A percentile compares a stretch with the other conserved stretches of the same genome.
phyloP scores from a whole-genome alignment of 306 rosid genomes.

The Malus asiatica region DNA sequence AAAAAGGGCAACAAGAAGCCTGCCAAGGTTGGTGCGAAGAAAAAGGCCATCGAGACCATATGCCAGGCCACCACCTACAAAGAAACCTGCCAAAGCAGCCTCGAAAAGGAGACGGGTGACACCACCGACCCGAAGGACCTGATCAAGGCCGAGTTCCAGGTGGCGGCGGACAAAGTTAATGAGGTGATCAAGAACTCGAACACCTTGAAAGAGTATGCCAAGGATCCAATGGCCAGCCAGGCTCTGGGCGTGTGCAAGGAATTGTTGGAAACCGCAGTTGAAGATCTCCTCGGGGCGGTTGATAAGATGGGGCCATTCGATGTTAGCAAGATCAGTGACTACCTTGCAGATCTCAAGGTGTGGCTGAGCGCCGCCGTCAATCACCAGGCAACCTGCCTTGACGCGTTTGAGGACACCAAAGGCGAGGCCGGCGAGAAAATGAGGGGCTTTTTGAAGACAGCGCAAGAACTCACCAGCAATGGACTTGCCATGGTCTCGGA shows the following conservation, averaged over 20 bases:
- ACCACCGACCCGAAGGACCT: constrained; percentile 37
- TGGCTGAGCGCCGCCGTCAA: constrained; percentile 56
- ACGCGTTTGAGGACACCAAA: constrained; percentile 44
- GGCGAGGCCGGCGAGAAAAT: constrained; percentile 43
- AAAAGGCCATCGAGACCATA: constrained; percentile 23
- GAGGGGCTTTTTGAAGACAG: constrained; percentile 22
- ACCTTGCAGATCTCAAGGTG: constrained; percentile 40
- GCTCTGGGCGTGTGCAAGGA: constrained; percentile 49
- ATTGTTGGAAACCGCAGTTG: constrained; percentile 38
- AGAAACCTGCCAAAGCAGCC: constrained; percentile 38
- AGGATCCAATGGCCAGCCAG: constrained; percentile 41
- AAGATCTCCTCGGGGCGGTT: constrained; percentile 31
- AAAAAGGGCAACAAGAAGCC: constrained; percentile 4
- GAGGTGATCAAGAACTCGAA: constrained; percentile 23
- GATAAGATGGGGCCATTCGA: constrained; percentile 29
- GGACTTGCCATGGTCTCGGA: constrained; percentile 51
- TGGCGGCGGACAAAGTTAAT: constrained; percentile 12
- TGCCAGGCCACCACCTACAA: constrained; percentile 48
- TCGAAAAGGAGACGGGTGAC: not conserved
- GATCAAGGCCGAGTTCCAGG: constrained; percentile 28
- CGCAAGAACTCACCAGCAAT: constrained; percentile 45
- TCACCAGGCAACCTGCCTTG: constrained; percentile 54
- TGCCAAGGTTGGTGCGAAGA: not conserved
- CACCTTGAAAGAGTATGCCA: constrained; percentile 21
- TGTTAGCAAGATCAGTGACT: constrained; percentile 14